Conservation (phyloP, 2,329 filamentous ascomycete genomes). For the Penicillium olsonii region DNA sequence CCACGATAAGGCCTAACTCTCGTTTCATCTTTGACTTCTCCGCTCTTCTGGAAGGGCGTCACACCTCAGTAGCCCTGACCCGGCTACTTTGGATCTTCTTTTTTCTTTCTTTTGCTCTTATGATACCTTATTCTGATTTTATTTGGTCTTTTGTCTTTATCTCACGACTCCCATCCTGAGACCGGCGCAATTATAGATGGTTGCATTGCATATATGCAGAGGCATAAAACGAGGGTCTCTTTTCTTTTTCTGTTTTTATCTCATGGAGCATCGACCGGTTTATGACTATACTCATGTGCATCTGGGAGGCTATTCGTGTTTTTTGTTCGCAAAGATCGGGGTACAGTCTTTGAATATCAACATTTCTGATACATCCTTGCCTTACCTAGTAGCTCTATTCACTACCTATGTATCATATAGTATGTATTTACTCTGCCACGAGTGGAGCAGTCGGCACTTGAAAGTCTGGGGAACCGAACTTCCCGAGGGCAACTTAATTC, state of each 20-base stretch:
- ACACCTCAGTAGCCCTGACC: conserved; percentile 2
- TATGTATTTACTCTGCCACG: too few species aligned
- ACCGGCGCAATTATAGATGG: conserved; percentile 41
- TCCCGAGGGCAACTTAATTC: conserved; percentile 27
- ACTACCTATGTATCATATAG: too few species aligned
- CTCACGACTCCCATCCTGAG: conserved; percentile 18
- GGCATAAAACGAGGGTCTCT: conserved; percentile 27
- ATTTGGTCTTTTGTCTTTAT: not conserved
- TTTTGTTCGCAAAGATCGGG: not conserved
- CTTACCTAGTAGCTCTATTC: too few species aligned
- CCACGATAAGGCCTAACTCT: conserved; percentile 9
- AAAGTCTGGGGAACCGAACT: conserved; percentile 19
- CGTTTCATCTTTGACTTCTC: conserved; percentile 2
- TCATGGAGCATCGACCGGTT: conserved; percentile 31
- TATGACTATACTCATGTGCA: conserved; percentile 35
- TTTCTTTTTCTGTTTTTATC: conserved; percentile 19
- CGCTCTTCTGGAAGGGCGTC: conserved; percentile 21
- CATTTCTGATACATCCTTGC: conserved; percentile 3
- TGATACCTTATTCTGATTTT: conserved; percentile 23
- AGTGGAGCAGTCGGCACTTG: not conserved
- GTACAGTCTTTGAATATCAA: conserved; percentile 19
- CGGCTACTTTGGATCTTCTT: not conserved
- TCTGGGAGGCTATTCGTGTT: conserved; percentile 36
- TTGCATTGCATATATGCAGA: conserved; percentile 36
- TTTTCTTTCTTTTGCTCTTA: conserved; percentile 13